Evolutionary conservation across 495 filamentous ascomycete genomes (phyloP).

Genomic region (Aspergillus baeticus): DNA sequence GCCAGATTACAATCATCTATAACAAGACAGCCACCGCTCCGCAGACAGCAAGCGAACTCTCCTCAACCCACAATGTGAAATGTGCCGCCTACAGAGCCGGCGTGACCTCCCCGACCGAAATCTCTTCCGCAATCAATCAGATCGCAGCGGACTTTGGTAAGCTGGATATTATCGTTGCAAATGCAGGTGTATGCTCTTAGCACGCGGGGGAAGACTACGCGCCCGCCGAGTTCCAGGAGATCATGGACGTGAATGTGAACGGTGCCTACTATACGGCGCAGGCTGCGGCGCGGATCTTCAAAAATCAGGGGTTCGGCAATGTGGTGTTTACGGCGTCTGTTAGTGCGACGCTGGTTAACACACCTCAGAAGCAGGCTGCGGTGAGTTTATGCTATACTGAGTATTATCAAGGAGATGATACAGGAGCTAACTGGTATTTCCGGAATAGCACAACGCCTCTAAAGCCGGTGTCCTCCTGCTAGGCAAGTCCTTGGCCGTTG

Average conservation of each 20-base stretch:
- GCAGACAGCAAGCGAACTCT: neutral
- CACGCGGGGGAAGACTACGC: conserved; percentile 22
- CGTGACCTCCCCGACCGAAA: conserved; percentile 48
- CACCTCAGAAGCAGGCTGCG: conserved; percentile 30
- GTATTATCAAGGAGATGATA: too few relatives aligned
- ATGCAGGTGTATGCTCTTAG: conserved; percentile 27
- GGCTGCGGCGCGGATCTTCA: conserved; percentile 30
- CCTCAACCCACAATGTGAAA: neutral
- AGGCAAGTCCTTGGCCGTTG: conserved; percentile 35
- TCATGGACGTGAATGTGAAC: conserved; percentile 32
- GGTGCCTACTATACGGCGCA: conserved; percentile 37
- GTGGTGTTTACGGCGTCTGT: conserved; percentile 29
- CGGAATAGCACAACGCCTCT: conserved; percentile 25
- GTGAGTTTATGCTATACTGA: too few relatives aligned
- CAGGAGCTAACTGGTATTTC: too few relatives aligned
- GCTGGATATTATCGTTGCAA: conserved; percentile 71
- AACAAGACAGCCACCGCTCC: neutral
- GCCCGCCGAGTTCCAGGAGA: conserved; percentile 17
- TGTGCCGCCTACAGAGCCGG: conserved; percentile 61
- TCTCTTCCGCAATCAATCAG: conserved; percentile 50
- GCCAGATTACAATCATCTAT: neutral
- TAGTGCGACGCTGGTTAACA: conserved; percentile 34
- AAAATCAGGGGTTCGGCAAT: conserved; percentile 25
- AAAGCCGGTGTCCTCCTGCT: conserved; percentile 24
- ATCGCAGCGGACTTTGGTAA: conserved; percentile 61